Percentiles rank a stretch among this genome's conserved stretches.
Conservation (phyloP, 1,284 basidiomycete genomes). For the Trametes polyzona region DNA sequence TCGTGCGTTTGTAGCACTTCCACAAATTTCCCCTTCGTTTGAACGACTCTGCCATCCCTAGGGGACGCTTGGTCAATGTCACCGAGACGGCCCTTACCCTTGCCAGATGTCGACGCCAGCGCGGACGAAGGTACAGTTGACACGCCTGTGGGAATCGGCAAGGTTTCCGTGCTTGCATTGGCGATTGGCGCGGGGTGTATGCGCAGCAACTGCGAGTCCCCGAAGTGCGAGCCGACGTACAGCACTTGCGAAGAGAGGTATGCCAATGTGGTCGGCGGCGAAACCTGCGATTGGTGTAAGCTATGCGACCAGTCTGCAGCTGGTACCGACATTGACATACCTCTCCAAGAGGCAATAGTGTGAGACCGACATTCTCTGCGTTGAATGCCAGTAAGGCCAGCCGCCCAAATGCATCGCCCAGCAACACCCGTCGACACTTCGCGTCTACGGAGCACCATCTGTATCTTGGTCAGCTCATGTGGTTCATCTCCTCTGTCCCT, state of each 20-base stretch:
- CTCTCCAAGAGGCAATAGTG: slow-evolving; percentile 73
- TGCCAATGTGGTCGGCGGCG: slow-evolving; percentile 76
- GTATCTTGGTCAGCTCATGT: background rate
- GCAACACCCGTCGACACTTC: slow-evolving; percentile 54
- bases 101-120: slow-evolving; percentile 11
- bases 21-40: slow-evolving; percentile 54
- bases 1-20: slow-evolving; percentile 67
- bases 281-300: slow-evolving; percentile 51
- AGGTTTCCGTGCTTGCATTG: slow-evolving; percentile 46
- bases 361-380: slow-evolving; percentile 53
- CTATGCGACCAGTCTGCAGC: background rate
- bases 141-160: slow-evolving; percentile 55
- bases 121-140: slow-evolving; percentile 41
- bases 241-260: slow-evolving; percentile 78
- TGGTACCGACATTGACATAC: slow-evolving; percentile 43
- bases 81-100: slow-evolving; percentile 25
- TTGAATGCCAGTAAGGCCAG: slow-evolving; percentile 68
- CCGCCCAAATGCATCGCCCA: slow-evolving; percentile 82
- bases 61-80: slow-evolving; percentile 23
- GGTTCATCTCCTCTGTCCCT: background rate
- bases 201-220: slow-evolving; percentile 79
- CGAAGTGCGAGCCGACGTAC: slow-evolving; percentile 84
- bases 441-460: slow-evolving; percentile 57
- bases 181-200: slow-evolving; percentile 53
- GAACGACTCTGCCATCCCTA: slow-evolving; percentile 51